These are phyloP conservation scores for Arthonia radiata DNA, from an alignment of 495 filamentous ascomycete genomes.

Conservation along the genomic window DNA sequence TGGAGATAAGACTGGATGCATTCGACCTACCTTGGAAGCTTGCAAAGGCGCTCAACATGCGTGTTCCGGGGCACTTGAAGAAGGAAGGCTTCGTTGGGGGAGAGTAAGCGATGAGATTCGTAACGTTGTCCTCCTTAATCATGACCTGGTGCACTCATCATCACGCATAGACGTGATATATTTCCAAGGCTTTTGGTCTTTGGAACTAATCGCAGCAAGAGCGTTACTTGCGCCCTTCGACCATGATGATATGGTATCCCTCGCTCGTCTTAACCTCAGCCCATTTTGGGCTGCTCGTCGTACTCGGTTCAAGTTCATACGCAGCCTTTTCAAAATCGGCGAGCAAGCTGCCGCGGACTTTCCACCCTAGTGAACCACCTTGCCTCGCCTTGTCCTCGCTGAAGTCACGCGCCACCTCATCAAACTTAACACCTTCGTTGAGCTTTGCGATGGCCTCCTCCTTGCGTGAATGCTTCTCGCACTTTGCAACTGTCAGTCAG, in stretches of 20 bases:
- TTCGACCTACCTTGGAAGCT: slow-evolving; percentile 14
- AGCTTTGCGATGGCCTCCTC: slow-evolving; percentile 68
- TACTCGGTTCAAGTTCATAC: slow-evolving; percentile 52
- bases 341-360: slow-evolving; percentile 46
- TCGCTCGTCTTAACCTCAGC: slow-evolving; percentile 59
- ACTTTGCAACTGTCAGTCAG: too few relatives aligned
- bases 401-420: slow-evolving; percentile 65
- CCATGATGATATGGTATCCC: slow-evolving; percentile 92
- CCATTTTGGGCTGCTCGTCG: slow-evolving; percentile 48
- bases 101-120: too few relatives aligned
- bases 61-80: slow-evolving; percentile 11
- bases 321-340: slow-evolving; percentile 59
- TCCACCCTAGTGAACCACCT: slow-evolving; percentile 69
- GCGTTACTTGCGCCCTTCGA: slow-evolving; percentile 45
- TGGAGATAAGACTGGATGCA: slow-evolving; percentile 14
- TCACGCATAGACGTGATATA: too few relatives aligned
- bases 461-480: slow-evolving; percentile 70
- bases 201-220: too few relatives aligned
- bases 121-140: too few relatives aligned
- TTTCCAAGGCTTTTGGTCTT: too few relatives aligned
- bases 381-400: slow-evolving; percentile 75
- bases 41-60: slow-evolving; percentile 6
- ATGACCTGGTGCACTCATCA: too few relatives aligned
- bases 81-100: slow-evolving; percentile 16
- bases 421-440: slow-evolving; percentile 54